These are phyloP conservation scores for Ceratocystis lukuohia DNA, from an alignment of 2,329 filamentous ascomycete species.

Conservation along the genomic window DNA sequence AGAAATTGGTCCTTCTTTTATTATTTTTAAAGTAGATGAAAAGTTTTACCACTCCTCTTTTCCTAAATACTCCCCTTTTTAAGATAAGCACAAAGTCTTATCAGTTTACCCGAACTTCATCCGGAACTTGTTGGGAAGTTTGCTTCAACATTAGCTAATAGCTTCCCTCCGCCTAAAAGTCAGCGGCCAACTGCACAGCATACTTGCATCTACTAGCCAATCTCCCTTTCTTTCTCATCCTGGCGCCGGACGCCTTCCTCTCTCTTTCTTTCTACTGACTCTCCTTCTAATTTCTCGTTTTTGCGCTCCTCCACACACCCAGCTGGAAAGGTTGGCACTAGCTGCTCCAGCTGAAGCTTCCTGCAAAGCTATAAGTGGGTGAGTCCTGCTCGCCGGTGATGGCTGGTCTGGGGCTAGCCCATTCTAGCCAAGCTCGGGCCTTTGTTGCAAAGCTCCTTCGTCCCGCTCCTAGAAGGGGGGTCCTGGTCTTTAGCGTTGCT, in stretches of 20 bases:
- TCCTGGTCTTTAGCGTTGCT: neutral
- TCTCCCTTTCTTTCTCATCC: neutral
- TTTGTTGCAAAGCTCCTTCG: conserved; percentile 7
- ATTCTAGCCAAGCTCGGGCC: neutral
- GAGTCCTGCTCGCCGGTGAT: neutral
- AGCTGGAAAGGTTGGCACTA: conserved; percentile 8
- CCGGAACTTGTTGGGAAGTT: too few relatives aligned
- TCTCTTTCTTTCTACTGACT: neutral
- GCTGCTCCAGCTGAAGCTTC: conserved; percentile 2
- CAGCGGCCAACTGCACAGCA: neutral
- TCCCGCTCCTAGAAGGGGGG: neutral
- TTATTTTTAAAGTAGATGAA: too few relatives aligned
- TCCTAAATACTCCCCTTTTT: too few relatives aligned
- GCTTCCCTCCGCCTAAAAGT: too few relatives aligned
- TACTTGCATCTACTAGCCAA: neutral
- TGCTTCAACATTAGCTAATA: too few relatives aligned
- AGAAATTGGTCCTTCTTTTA: too few relatives aligned
- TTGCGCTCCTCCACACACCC: neutral
- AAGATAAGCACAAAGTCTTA: too few relatives aligned
- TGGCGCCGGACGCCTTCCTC: neutral
- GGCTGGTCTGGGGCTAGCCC: neutral
- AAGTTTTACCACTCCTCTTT: too few relatives aligned
- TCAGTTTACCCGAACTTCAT: too few relatives aligned
- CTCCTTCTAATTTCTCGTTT: neutral
- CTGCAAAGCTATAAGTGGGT: neutral